phyloP scores from a whole-genome alignment of 495 filamentous ascomycete genomes.

The Saxispiralis lemnorum region DNA sequence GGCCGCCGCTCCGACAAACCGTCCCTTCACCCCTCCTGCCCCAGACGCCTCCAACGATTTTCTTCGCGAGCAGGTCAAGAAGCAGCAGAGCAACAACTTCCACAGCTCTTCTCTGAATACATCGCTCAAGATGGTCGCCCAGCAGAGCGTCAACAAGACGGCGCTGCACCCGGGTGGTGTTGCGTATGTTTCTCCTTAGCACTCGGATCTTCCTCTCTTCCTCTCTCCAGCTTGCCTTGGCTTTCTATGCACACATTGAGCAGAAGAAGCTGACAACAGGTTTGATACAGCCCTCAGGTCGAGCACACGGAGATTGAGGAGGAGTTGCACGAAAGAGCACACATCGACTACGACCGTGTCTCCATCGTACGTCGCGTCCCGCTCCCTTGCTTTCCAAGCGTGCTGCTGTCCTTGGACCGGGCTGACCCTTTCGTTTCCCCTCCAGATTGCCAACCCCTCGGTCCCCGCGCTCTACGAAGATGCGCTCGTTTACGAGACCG shows the following conservation, averaged over 20 bases:
- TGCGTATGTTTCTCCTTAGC: constrained; percentile 43
- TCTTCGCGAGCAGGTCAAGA: constrained; percentile 39
- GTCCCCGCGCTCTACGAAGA: constrained; percentile 96
- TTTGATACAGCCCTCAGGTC: constrained; percentile 44
- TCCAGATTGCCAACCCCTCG: constrained; percentile 70
- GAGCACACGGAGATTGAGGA: constrained; percentile 95
- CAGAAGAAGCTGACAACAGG: constrained; percentile 4
- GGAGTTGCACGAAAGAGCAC: constrained; percentile 91
- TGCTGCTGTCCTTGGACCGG: neutral
- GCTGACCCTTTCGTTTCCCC: constrained; percentile 9
- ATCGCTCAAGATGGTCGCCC: constrained; percentile 50
- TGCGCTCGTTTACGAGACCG: constrained; percentile 95
- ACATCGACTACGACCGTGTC: constrained; percentile 98
- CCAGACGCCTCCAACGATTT: constrained; percentile 27
- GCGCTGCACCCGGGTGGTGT: constrained; percentile 81
- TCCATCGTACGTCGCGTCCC: constrained; percentile 59
- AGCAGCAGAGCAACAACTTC: constrained; percentile 46
- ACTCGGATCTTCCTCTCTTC: no score
- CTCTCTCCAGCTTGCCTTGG: constrained; percentile 9
- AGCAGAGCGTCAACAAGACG: constrained; percentile 65
- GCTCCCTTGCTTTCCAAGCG: neutral
- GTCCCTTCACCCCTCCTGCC: constrained; percentile 4
- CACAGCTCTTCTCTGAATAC: constrained; percentile 42
- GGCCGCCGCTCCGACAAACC: constrained; percentile 1
- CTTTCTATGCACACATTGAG: neutral